Evolutionary conservation across 2,329 filamentous ascomycete species (phyloP).

Genomic region (Hypoxylon sp.): DNA sequence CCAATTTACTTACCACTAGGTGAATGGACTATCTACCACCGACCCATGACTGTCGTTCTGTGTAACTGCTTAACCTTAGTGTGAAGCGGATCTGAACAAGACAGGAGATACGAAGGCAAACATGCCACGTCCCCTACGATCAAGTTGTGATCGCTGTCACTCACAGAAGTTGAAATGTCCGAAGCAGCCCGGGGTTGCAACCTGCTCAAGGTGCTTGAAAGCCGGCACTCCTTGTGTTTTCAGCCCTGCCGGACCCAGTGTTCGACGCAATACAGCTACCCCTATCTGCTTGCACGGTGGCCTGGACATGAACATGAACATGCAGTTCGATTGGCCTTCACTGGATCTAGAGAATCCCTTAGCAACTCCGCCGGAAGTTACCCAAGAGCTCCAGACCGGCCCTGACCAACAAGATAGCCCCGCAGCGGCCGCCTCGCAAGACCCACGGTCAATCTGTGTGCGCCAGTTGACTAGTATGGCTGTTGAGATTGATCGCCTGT

Average conservation of each 20-base stretch:
- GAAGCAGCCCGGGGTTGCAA: conserved; percentile 55
- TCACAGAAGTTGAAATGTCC: conserved; percentile 64
- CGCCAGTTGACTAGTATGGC: conserved; percentile 47
- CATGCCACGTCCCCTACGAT: conserved; percentile 49
- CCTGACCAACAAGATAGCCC: neutral
- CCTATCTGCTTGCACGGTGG: conserved; percentile 35
- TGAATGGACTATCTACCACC: neutral
- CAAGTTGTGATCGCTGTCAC: conserved; percentile 59
- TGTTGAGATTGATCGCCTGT: conserved; percentile 50
- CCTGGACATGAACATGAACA: conserved; percentile 32
- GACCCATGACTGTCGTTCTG: neutral
- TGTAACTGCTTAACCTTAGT: neutral
- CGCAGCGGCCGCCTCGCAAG: conserved; percentile 20
- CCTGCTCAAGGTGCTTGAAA: conserved; percentile 61
- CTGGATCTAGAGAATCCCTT: conserved; percentile 30
- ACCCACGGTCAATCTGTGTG: conserved; percentile 41
- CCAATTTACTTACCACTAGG: neutral
- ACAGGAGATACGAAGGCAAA: neutral
- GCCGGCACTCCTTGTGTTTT: conserved; percentile 60
- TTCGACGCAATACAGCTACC: conserved; percentile 32
- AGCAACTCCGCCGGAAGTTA: conserved; percentile 15
- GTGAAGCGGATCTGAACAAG: neutral
- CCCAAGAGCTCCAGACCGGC: conserved; percentile 8
- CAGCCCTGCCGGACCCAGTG: conserved; percentile 56
- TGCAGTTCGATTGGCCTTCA: conserved; percentile 47